Percentiles rank a stretch among this genome's conserved stretches.
These are phyloP conservation scores for Pharus latifolius DNA, from an alignment of 176 grass and related monocot genomes.

Conservation along the genomic window DNA sequence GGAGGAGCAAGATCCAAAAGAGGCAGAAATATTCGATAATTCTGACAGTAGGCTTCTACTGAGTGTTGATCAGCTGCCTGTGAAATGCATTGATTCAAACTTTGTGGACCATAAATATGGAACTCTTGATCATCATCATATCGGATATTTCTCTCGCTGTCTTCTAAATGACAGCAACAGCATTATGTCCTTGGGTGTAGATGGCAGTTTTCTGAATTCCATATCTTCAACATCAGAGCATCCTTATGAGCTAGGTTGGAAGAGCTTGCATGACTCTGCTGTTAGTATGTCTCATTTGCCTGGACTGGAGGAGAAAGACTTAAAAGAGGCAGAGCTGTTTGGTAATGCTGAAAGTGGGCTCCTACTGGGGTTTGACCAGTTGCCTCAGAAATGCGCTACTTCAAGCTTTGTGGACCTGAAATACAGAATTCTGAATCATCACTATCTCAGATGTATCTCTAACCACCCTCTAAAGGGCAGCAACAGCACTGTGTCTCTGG, in stretches of 20 bases:
- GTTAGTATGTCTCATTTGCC: constrained; percentile 8
- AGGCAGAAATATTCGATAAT: neutral
- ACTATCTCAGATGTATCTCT: neutral
- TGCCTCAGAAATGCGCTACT: constrained; percentile 13
- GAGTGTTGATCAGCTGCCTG: constrained; percentile 7
- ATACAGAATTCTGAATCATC: constrained; percentile 10
- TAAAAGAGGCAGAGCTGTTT: neutral
- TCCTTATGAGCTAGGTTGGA: neutral
- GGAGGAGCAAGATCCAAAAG: neutral
- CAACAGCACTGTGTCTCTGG: neutral
- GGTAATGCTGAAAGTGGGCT: constrained; percentile 12
- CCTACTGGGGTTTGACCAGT: constrained; percentile 11
- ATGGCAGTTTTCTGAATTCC: constrained; percentile 4
- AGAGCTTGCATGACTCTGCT: constrained; percentile 1
- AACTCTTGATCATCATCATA: constrained; percentile 11
- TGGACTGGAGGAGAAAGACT: constrained; percentile 20
- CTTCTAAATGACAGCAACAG: constrained; percentile 1
- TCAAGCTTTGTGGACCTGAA: constrained; percentile 7
- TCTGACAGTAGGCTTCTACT: constrained; percentile 7
- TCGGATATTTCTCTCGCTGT: constrained; percentile 11
- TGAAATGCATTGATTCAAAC: constrained; percentile 23
- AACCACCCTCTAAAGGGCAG: neutral
- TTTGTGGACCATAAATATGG: constrained; percentile 12
- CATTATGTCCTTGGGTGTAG: neutral
- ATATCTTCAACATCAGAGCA: constrained; percentile 23